These are phyloP conservation scores for Cyclotella choctawhatcheeana DNA, from an alignment of 108 stramenopile species.

Conservation along the genomic window DNA sequence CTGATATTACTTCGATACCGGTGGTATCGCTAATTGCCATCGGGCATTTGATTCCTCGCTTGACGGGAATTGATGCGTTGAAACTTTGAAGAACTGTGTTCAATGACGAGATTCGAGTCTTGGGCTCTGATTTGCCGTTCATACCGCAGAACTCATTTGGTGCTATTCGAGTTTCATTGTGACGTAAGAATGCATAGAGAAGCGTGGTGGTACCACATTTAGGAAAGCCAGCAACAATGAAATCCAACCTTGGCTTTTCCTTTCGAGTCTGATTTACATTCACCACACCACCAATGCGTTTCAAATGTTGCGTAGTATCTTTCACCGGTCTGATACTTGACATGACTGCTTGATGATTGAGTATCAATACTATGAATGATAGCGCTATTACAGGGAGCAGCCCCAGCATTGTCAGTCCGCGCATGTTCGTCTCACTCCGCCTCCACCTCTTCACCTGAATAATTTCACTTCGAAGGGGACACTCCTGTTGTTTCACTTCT, in stretches of 20 bases:
- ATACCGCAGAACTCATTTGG: constrained; percentile 30
- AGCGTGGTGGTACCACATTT: constrained; percentile 54
- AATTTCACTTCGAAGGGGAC: too few relatives aligned
- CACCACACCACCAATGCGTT: background rate
- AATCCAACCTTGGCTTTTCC: constrained; percentile 30
- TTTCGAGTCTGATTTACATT: background rate
- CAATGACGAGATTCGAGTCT: background rate
- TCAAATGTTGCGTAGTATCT: background rate
- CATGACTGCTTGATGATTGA: background rate
- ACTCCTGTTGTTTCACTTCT: too few relatives aligned
- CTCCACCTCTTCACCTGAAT: too few relatives aligned
- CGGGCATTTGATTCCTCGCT: constrained; percentile 51
- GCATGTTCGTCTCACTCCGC: too few relatives aligned
- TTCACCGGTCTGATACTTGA: background rate
- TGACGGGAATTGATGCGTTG: background rate
- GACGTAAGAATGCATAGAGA: constrained; percentile 32
- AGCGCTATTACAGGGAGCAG: background rate
- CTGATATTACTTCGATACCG: constrained; percentile 27
- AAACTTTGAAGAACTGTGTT: constrained; percentile 23
- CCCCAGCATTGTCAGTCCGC: background rate
- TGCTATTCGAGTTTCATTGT: constrained; percentile 32
- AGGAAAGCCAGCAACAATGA: constrained; percentile 51
- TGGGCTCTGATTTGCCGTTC: background rate
- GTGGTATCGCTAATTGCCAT: constrained; percentile 12
- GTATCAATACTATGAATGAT: background rate